Conservation (phyloP, 768 basidiomycete species). For the Trametes coccinea region DNA sequence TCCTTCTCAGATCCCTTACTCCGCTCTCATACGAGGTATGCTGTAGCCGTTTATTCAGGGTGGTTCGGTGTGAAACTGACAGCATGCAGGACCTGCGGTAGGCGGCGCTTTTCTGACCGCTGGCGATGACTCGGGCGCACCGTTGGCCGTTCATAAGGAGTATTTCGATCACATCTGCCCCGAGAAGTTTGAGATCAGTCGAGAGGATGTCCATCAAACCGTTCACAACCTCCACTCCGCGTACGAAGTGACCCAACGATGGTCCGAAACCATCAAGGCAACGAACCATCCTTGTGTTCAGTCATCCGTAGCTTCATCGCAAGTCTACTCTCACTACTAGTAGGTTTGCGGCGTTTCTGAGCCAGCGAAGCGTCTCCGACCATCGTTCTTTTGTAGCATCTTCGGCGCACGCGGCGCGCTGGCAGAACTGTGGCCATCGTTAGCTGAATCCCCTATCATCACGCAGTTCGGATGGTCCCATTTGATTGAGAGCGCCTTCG, state of each 20-base stretch:
- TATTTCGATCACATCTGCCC: slow-evolving; percentile 15
- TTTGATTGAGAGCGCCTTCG: slow-evolving; percentile 44
- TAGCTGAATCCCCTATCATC: slow-evolving; percentile 50
- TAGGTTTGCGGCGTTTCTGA: not conserved
- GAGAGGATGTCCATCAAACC: not conserved
- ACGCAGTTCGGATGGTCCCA: slow-evolving; percentile 52
- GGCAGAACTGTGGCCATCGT: slow-evolving; percentile 38
- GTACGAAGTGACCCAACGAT: not conserved
- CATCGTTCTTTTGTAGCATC: slow-evolving; percentile 10
- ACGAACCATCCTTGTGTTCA: slow-evolving; percentile 2
- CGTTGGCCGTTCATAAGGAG: not conserved
- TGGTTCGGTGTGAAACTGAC: not conserved
- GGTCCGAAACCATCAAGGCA: not conserved
- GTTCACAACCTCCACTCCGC: not conserved
- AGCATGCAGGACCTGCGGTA: not conserved
- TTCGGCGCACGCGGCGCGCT: slow-evolving; percentile 19
- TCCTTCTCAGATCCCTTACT: slow-evolving; percentile 15
- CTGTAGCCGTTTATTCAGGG: not conserved
- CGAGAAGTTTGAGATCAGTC: not conserved
- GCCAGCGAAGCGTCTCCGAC: not conserved
- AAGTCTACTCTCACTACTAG: not conserved
- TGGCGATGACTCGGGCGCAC: not conserved
- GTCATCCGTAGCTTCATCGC: not conserved
- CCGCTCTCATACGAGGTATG: slow-evolving; percentile 18
- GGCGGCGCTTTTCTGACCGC: not conserved